Conservation (phyloP, 257 asterid species). For the Rhazya stricta region DNA sequence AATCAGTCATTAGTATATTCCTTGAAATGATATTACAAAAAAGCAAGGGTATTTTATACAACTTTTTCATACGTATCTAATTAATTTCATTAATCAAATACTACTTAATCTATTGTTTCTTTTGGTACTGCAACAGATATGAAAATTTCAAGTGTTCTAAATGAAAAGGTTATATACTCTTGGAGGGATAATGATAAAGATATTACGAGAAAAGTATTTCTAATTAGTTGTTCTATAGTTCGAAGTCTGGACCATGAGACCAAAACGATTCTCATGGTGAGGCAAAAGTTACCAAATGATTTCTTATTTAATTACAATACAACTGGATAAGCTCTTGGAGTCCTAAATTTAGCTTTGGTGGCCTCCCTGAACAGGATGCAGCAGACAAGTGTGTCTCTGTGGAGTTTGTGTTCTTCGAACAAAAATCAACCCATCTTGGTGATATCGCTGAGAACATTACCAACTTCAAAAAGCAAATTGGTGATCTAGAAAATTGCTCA, state of each 20-base stretch:
- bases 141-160: constrained; percentile 57
- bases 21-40: not conserved
- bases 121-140: constrained; percentile 40
- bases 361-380: constrained; percentile 56
- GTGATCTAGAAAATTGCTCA: constrained; percentile 67
- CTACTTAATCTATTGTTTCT: constrained; percentile 1
- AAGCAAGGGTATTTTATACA: not conserved
- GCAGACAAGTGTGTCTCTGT: constrained; percentile 60
- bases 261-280: constrained; percentile 62
- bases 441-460: constrained; percentile 46
- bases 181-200: constrained; percentile 48
- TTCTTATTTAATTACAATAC: constrained; percentile 20
- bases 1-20: not conserved
- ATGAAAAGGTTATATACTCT: constrained; percentile 46
- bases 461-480: constrained; percentile 53
- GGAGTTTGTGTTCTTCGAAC: constrained; percentile 65
- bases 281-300: constrained; percentile 26
- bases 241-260: constrained; percentile 51
- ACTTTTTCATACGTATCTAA: not conserved
- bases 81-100: not conserved
- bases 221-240: constrained; percentile 49
- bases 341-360: constrained; percentile 14
- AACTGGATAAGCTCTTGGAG: constrained; percentile 2
- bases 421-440: constrained; percentile 47
- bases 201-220: constrained; percentile 55